Evolutionary conservation across 1,284 basidiomycete species (phyloP), one percentile per base, ranked within the genome.

Genomic region (Ustilago shanxiensis): DNA sequence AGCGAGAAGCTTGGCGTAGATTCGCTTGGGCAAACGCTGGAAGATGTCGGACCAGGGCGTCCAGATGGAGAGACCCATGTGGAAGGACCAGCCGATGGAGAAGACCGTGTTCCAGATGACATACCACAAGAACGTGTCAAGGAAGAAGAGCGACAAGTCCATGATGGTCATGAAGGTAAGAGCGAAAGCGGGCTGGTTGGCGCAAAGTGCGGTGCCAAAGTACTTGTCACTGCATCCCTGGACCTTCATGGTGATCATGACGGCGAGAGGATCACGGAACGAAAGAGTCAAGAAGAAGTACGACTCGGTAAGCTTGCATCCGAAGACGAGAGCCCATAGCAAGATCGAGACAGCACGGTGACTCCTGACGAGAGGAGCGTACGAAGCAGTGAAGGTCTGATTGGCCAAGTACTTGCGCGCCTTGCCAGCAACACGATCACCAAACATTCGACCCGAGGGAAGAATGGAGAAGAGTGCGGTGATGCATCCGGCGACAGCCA

Each of bases 41-140:
- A 84, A 86, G 71, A 86, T 85, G 69, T 86, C 84, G 51, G 77
- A 80, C 84, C 84, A 86, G 28, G 84, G 84, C 53, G 84, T 86
- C 84, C 84, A 86, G 67, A 86, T 85, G 26, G 84, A 86, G n/a
- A 86, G 79, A 51, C 84, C 84, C 74, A 84, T 82, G 52, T 76
- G 77, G 75, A 86, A 86, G 18, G 83, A 79, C 84, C 84, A 86
- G 37, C 83, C 84, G 57, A 86, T 81, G 60, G 76, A 80, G 77
- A 86, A 86, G 72, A 86, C 84, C 47, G 84, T 85, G 80, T 83
- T 85, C 84, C 84, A 86, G 37, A 86, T 85, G 70, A 86, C 84
- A 75, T 86, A 85, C 84, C 84, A 86, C 65, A 86, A 60, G 79
- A 84, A 86, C 3, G 84, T 86, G 77, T 86, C 84, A 39, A 86